Base-by-base conservation (phyloP, 2,329 filamentous ascomycete species). In the Alternaria arbusti region DNA sequence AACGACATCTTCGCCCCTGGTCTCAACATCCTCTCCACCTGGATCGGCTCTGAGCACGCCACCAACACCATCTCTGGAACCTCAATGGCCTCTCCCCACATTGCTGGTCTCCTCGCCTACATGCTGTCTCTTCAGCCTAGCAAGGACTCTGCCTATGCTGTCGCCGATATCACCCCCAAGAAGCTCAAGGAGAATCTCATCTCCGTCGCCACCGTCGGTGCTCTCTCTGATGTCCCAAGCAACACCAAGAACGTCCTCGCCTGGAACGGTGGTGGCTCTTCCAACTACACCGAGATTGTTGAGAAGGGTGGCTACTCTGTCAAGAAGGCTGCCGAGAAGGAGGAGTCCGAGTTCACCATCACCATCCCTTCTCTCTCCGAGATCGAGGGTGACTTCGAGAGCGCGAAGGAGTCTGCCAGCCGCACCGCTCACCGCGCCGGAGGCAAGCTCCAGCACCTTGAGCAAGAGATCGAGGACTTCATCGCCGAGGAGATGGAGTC, bases 41-140 rank as follows among this genome's bases (percentile, higher is more conserved):
- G 96, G 96, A 97, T 97, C 76, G 96, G 96, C 80, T 95, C 91
- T 89, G 92, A 96, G 83, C 90, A 95, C 78, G 95, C 96, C 78
- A 89, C 93, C 86, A 99, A 99, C 90, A 97, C 93, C 84, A 99
- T 99, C 86, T 98, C 95, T 45, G 96, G 96, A 82, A 99, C 96
- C 71, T 99, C 96, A 59, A 99, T 99, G 96, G 96, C 96, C 67
- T 98, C 96, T 67, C 96, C 96, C 74, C 96, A 99, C 83, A 91
- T 99, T 80, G 91, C 90, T 79, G 96, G 96, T 88, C 93, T 99
- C 69, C 86, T 98, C 76, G 96, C 96, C 84, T 99, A 99, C 88
- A 92, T 97, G 84, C 90, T 99, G 65, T 99, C 96, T 70, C 93
- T 99, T 61, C 94, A 98, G 85, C 96, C 96, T 52, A 85, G 91